phyloP scores from a whole-genome alignment of 225 moss, liverwort and hornwort species.

The Sphagnum tenellum region DNA sequence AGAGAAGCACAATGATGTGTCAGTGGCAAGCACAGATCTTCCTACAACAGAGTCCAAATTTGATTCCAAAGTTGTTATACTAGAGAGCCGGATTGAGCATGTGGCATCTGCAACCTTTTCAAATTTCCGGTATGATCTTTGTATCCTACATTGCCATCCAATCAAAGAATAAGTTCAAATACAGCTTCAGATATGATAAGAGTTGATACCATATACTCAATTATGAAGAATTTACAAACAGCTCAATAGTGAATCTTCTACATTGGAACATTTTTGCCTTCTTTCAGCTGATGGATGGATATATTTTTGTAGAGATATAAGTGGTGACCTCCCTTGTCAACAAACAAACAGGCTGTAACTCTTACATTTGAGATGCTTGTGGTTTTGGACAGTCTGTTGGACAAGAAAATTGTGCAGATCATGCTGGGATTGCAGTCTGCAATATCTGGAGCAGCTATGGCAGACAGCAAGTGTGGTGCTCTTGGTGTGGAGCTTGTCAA shows the following conservation, averaged over 20 bases:
- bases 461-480: slow-evolving; percentile 62
- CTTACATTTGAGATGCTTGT: too few species aligned
- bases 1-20: slow-evolving; percentile 2
- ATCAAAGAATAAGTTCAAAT: too few species aligned
- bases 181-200: too few species aligned
- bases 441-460: slow-evolving; percentile 48
- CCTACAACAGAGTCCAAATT: slow-evolving; percentile 5
- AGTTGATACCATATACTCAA: too few species aligned
- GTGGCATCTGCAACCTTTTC: slow-evolving; percentile 82
- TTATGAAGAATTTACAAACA: too few species aligned
- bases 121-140: slow-evolving; percentile 46
- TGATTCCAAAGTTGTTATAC: slow-evolving; percentile 23
- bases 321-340: too few species aligned
- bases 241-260: too few species aligned
- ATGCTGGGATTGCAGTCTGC: slow-evolving; percentile 46
- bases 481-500: slow-evolving; percentile 84
- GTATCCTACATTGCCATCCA: too few species aligned
- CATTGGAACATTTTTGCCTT: too few species aligned
- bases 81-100: slow-evolving; percentile 77
- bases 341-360: too few species aligned
- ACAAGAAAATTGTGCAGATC: slow-evolving; percentile 58
- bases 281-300: too few species aligned
- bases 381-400: slow-evolving; percentile 37
- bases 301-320: too few species aligned
- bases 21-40: slow-evolving; percentile 7